Conservation (phyloP, 2,329 filamentous ascomycete species). For the Dactylellina haptotyla region DNA sequence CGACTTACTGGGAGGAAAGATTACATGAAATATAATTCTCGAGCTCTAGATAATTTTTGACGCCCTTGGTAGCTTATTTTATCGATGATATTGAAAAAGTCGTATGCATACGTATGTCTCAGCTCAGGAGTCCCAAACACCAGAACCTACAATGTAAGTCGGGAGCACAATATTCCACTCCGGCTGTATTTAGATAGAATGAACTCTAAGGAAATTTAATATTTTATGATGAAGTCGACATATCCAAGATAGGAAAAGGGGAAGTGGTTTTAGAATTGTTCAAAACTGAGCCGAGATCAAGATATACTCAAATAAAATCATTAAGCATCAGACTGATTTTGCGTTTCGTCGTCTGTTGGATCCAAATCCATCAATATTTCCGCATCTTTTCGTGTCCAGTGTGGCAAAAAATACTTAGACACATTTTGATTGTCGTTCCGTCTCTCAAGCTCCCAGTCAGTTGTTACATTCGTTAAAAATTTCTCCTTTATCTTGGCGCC, state of each 20-base stretch:
- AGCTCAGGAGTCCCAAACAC: too few species aligned
- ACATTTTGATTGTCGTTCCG: constrained; percentile 33
- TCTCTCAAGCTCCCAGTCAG: constrained; percentile 25
- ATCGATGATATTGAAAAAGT: too few species aligned
- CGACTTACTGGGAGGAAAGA: too few species aligned
- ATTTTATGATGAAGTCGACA: neutral
- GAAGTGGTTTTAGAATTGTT: too few species aligned
- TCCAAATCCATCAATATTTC: constrained; percentile 26
- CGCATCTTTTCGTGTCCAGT: constrained; percentile 20
- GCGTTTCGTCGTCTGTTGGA: neutral
- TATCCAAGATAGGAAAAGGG: neutral
- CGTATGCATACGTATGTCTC: too few species aligned
- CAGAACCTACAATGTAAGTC: too few species aligned
- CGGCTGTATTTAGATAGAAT: neutral
- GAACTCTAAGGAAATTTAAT: neutral
- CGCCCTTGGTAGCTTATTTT: too few species aligned
- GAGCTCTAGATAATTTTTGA: too few species aligned
- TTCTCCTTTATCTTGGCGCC: constrained; percentile 11
- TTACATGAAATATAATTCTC: too few species aligned
- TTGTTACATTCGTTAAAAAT: constrained; percentile 14
- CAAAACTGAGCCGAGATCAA: too few species aligned
- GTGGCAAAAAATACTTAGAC: constrained; percentile 47
- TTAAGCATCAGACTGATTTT: too few species aligned
- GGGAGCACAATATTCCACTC: neutral
- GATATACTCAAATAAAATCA: too few species aligned